Percentiles rank a stretch among this genome's conserved stretches.
These are phyloP conservation scores for Neobulgaria alba DNA, from an alignment of 2,329 filamentous ascomycete species.

Conservation along the genomic window DNA sequence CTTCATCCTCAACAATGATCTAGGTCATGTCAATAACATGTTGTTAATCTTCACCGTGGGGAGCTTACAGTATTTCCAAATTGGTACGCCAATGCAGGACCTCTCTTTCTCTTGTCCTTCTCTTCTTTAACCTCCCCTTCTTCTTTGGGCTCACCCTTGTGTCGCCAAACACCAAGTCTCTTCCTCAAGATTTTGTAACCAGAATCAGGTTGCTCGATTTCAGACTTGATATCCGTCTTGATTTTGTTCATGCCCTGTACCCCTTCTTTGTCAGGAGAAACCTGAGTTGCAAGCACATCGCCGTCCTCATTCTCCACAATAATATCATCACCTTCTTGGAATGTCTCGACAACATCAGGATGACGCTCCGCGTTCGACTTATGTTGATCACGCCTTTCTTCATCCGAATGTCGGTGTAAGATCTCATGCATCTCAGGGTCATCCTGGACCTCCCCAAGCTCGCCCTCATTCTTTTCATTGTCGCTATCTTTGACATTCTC, in stretches of 20 bases:
- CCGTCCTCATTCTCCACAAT: slow-evolving; percentile 81
- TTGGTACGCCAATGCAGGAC: slow-evolving; percentile 75
- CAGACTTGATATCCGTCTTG: slow-evolving; percentile 31
- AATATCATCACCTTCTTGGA: slow-evolving; percentile 70
- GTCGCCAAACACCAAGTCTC: slow-evolving; percentile 25
- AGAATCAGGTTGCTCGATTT: slow-evolving; percentile 27
- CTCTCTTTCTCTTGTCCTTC: slow-evolving; percentile 44
- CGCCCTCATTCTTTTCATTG: slow-evolving; percentile 27
- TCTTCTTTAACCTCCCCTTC: slow-evolving; percentile 27
- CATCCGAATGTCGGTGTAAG: slow-evolving; percentile 26
- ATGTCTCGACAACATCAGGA: slow-evolving; percentile 51
- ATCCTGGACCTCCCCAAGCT: slow-evolving; percentile 28
- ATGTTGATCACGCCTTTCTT: slow-evolving; percentile 27
- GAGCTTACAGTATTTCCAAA: slow-evolving; percentile 65
- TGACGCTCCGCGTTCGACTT: slow-evolving; percentile 25
- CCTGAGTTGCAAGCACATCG: slow-evolving; percentile 66
- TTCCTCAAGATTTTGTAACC: slow-evolving; percentile 23
- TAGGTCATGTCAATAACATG: slow-evolving; percentile 30
- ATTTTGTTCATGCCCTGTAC: slow-evolving; percentile 35
- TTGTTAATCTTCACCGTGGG: too few species aligned
- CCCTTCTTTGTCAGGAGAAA: slow-evolving; percentile 31
- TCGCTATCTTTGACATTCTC: slow-evolving; percentile 20
- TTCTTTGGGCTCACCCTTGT: slow-evolving; percentile 34
- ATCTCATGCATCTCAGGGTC: slow-evolving; percentile 30
- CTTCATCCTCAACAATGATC: slow-evolving; percentile 81